These are phyloP conservation scores for Psilocybe cyanescens DNA, from an alignment of 768 basidiomycete species.

Conservation along the genomic window DNA sequence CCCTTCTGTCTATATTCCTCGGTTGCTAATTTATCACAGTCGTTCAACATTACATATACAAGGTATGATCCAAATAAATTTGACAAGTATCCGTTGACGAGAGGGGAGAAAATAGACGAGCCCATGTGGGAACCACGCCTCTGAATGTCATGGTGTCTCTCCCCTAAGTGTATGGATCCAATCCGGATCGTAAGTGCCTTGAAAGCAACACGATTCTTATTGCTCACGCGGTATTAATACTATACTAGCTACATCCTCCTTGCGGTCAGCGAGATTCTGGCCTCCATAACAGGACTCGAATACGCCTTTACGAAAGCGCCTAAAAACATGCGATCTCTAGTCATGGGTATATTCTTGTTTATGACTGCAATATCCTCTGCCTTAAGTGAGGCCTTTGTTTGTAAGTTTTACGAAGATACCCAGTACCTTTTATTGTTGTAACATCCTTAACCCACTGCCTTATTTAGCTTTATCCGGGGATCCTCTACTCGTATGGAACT, in stretches of 20 bases:
- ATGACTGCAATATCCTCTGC: constrained; percentile 62
- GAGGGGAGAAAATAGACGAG: constrained; percentile 31
- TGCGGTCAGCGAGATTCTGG: constrained; percentile 76
- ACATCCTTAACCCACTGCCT: not conserved
- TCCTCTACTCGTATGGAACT: constrained; percentile 81
- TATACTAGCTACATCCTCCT: constrained; percentile 60
- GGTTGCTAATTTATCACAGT: constrained; percentile 32
- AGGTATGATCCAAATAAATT: constrained; percentile 30
- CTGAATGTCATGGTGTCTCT: constrained; percentile 55
- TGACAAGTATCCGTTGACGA: not conserved
- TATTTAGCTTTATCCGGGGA: constrained; percentile 61
- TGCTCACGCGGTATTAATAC: not conserved
- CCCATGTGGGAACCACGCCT: constrained; percentile 55
- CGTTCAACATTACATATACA: constrained; percentile 76
- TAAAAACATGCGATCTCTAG: constrained; percentile 83
- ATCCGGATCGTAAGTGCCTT: constrained; percentile 56
- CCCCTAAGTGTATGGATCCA: constrained; percentile 80
- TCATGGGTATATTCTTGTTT: constrained; percentile 72
- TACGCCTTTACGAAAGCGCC: constrained; percentile 92
- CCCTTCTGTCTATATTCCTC: not conserved
- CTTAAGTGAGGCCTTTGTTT: constrained; percentile 71
- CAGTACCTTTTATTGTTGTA: not conserved
- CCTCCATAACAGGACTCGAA: constrained; percentile 81
- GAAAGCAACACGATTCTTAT: not conserved
- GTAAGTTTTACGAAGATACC: constrained; percentile 39